phyloP scores from a whole-genome alignment of 176 grass and related monocot genomes.

The Hsuehochloa calcarea region DNA sequence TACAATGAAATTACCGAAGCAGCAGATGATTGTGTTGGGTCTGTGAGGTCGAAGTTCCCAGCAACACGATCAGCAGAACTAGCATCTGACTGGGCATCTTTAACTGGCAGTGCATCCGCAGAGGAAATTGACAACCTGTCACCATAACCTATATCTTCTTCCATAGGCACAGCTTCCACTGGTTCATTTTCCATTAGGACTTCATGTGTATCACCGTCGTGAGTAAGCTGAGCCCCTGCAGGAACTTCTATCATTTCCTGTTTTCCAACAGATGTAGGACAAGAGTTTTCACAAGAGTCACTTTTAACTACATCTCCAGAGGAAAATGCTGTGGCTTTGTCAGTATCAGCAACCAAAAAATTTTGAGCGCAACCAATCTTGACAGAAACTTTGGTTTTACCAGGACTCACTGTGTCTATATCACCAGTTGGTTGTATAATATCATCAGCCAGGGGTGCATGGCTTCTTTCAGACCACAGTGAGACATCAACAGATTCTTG shows the following conservation, averaged over 20 bases:
- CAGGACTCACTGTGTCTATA: slow-evolving; percentile 10
- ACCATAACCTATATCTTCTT: slow-evolving; percentile 38
- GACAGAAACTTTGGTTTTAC: slow-evolving; percentile 39
- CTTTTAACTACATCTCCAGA: slow-evolving; percentile 31
- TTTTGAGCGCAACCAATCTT: slow-evolving; percentile 30
- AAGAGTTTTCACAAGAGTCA: slow-evolving; percentile 25
- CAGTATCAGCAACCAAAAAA: slow-evolving; percentile 29
- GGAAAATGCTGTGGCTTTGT: slow-evolving; percentile 22
- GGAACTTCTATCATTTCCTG: slow-evolving; percentile 27
- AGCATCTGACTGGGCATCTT: slow-evolving; percentile 56
- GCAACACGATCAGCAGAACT: slow-evolving; percentile 37
- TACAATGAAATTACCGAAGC: slow-evolving; percentile 51
- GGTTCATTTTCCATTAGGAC: slow-evolving; percentile 27
- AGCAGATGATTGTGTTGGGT: slow-evolving; percentile 33
- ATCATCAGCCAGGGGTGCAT: slow-evolving; percentile 23
- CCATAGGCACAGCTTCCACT: slow-evolving; percentile 28
- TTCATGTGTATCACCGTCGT: slow-evolving; percentile 28
- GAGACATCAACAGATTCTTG: slow-evolving; percentile 41
- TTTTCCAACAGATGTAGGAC: slow-evolving; percentile 27
- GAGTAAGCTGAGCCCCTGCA: slow-evolving; percentile 20
- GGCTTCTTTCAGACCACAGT: slow-evolving; percentile 23
- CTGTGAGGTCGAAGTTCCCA: slow-evolving; percentile 34
- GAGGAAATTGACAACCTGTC: slow-evolving; percentile 36
- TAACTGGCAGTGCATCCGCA: slow-evolving; percentile 25
- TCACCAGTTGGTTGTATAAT: slow-evolving; percentile 37